These are phyloP conservation scores for Blastobotrys peoriensis DNA, from an alignment of 805 yeast genomes.

Conservation along the genomic window DNA sequence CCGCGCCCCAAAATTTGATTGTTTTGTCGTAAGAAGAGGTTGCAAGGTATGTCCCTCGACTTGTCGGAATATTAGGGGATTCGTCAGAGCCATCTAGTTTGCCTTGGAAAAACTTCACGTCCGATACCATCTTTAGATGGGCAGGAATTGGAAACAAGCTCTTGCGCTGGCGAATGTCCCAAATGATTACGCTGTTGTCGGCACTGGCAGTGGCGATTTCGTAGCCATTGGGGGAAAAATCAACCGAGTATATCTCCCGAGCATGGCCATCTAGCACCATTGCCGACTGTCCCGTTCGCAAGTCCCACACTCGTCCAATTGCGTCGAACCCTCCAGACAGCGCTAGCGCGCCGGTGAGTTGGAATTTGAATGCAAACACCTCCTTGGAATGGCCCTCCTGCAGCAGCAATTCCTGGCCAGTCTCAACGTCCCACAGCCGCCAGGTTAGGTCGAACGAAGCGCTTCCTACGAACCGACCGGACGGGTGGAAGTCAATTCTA, in stretches of 20 bases:
- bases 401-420: conserved; percentile 43
- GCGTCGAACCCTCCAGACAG: conserved; percentile 79
- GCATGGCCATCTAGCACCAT: conserved; percentile 60
- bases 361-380: conserved; percentile 55
- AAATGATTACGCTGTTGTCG: conserved; percentile 70
- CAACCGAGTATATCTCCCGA: conserved; percentile 61
- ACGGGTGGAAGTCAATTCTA: conserved; percentile 59
- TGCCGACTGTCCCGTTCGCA: conserved; percentile 66
- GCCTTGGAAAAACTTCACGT: conserved; percentile 44
- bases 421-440: conserved; percentile 75
- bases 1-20: conserved; percentile 56
- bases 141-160: conserved; percentile 53
- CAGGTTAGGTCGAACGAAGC: conserved; percentile 84
- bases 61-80: conserved; percentile 19
- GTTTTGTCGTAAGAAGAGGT: conserved; percentile 69
- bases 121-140: conserved; percentile 68
- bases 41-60: conserved; percentile 44
- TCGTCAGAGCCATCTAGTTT: conserved; percentile 25
- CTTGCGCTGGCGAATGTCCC: conserved; percentile 70
- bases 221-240: conserved; percentile 72
- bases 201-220: conserved; percentile 79
- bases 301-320: conserved; percentile 73
- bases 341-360: conserved; percentile 60
- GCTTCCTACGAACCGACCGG: conserved; percentile 48
- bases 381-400: conserved; percentile 88